Conservation (phyloP, 768 basidiomycete species). For the Suillus paluster region DNA sequence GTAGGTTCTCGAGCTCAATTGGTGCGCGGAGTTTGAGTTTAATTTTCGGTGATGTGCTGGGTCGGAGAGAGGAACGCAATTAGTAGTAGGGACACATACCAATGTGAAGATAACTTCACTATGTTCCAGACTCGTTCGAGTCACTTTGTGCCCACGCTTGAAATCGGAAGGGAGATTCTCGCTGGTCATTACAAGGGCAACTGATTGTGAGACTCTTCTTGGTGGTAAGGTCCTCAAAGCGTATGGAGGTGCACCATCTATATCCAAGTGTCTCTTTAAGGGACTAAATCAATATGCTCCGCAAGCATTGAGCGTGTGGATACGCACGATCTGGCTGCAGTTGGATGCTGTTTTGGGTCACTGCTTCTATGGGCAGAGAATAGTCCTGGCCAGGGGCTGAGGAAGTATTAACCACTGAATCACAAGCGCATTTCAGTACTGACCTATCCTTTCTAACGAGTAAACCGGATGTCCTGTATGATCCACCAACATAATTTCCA, state of each 20-base stretch:
- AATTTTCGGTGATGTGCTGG: conserved; percentile 84
- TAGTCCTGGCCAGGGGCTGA: conserved; percentile 85
- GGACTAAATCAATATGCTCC: not conserved
- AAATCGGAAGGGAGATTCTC: conserved; percentile 91
- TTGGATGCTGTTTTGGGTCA: conserved; percentile 78
- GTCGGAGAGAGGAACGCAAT: conserved; percentile 11
- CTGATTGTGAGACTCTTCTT: conserved; percentile 75
- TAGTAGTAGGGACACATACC: not conserved
- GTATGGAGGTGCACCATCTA: conserved; percentile 86
- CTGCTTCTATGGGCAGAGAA: conserved; percentile 88
- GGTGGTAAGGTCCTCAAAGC: conserved; percentile 86
- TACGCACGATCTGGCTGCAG: conserved; percentile 91
- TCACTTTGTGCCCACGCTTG: conserved; percentile 90
- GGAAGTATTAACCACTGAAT: conserved; percentile 6
- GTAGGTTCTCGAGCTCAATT: conserved; percentile 91
- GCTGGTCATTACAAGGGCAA: conserved; percentile 80
- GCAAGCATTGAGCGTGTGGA: not conserved
- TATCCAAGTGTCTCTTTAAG: conserved; percentile 93
- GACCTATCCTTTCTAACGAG: conserved; percentile 81
- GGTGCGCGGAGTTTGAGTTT: conserved; percentile 89
- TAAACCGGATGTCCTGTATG: conserved; percentile 80
- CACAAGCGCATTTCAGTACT: conserved; percentile 20
- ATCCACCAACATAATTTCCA: conserved; percentile 91
- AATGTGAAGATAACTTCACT: conserved; percentile 45
- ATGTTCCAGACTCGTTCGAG: conserved; percentile 51